Conservation (phyloP, 768 basidiomycete species). For the Mycena latifolia region DNA sequence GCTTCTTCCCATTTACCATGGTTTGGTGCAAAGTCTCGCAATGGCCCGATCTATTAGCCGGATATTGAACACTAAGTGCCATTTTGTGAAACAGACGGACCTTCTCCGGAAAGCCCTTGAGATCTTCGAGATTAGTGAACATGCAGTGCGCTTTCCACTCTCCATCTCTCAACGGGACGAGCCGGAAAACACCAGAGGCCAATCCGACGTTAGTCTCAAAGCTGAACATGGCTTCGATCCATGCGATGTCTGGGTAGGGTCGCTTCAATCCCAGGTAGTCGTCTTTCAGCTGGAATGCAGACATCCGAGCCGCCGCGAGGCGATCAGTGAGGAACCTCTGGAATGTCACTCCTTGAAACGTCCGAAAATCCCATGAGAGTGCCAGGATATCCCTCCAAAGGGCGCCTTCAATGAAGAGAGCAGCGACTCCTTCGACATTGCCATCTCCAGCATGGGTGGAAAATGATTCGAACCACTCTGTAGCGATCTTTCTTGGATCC, state of each 20-base stretch:
- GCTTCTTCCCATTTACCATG: constrained; percentile 69
- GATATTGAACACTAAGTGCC: neutral
- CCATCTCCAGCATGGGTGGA: constrained; percentile 20
- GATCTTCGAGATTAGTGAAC: constrained; percentile 68
- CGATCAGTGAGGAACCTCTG: constrained; percentile 53
- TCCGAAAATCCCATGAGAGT: constrained; percentile 68
- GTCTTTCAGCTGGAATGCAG: constrained; percentile 46
- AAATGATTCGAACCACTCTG: constrained; percentile 46
- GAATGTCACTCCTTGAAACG: constrained; percentile 56
- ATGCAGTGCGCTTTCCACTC: constrained; percentile 73
- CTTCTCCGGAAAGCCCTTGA: constrained; percentile 66
- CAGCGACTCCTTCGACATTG: constrained; percentile 32
- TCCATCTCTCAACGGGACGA: constrained; percentile 58
- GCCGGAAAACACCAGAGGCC: constrained; percentile 64
- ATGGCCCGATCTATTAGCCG: constrained; percentile 48
- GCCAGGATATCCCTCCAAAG: constrained; percentile 66
- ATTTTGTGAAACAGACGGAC: neutral
- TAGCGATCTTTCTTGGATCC: constrained; percentile 43
- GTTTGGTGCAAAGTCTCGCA: constrained; percentile 56
- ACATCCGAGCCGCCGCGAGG: constrained; percentile 43
- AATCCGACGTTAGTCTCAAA: constrained; percentile 66
- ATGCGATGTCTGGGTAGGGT: constrained; percentile 65
- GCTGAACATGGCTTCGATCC: constrained; percentile 68
- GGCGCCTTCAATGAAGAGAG: constrained; percentile 42
- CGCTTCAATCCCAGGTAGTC: constrained; percentile 49